phyloP scores from a whole-genome alignment of 2,329 filamentous ascomycete species.

The Ambrosiella beaveri region DNA sequence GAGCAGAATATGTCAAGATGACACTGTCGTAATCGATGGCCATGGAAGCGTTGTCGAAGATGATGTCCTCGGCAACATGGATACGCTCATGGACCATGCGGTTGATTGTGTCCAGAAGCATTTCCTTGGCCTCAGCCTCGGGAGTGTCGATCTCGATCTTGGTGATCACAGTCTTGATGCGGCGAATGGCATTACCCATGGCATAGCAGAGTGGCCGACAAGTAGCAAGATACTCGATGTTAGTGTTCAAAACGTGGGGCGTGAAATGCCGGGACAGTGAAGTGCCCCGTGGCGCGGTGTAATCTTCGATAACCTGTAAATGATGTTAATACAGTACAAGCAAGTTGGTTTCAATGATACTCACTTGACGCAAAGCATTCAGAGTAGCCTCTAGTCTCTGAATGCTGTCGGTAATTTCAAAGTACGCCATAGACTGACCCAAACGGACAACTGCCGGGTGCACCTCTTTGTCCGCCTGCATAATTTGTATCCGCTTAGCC shows the following conservation, averaged over 20 bases:
- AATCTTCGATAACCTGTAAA: slow-evolving; percentile 69
- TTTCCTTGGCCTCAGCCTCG: slow-evolving; percentile 65
- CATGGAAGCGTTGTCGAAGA: slow-evolving; percentile 55
- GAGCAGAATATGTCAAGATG: slow-evolving; percentile 73
- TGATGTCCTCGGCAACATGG: slow-evolving; percentile 69
- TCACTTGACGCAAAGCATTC: slow-evolving; percentile 71
- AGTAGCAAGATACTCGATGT: slow-evolving; percentile 86
- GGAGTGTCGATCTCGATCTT: slow-evolving; percentile 74
- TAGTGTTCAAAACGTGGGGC: slow-evolving; percentile 75
- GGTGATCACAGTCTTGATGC: slow-evolving; percentile 82
- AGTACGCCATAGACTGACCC: slow-evolving; percentile 79
- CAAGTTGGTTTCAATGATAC: not conserved
- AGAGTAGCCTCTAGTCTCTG: slow-evolving; percentile 76
- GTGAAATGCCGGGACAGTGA: slow-evolving; percentile 83
- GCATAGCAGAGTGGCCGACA: slow-evolving; percentile 92
- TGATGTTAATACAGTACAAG: slow-evolving; percentile 10
- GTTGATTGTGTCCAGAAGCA: slow-evolving; percentile 67
- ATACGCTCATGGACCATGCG: slow-evolving; percentile 82
- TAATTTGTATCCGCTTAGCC: slow-evolving; percentile 36
- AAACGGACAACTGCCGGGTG: slow-evolving; percentile 73
- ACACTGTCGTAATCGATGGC: slow-evolving; percentile 67
- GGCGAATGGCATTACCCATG: slow-evolving; percentile 92
- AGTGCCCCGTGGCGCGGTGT: slow-evolving; percentile 69
- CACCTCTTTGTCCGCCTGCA: slow-evolving; percentile 54
- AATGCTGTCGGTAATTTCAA: slow-evolving; percentile 76